A percentile compares a stretch with the other conserved stretches of the same genome.
Conservation (phyloP, 257 asterid species). For the Agastache rugosa region DNA sequence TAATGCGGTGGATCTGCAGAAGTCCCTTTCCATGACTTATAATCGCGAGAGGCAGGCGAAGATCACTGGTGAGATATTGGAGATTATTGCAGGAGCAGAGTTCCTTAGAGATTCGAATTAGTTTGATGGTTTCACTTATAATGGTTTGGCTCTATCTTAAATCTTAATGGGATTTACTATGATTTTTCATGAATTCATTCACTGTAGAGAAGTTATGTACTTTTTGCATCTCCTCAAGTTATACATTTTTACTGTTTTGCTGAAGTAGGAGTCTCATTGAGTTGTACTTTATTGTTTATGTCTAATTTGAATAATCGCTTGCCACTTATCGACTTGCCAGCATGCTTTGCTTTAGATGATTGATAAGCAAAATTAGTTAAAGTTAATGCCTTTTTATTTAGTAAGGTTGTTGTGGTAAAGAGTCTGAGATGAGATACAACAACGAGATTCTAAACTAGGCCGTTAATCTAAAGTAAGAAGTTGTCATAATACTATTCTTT, state of each 20-base stretch:
- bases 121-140: slow-evolving; percentile 5
- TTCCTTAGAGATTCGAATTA: slow-evolving; percentile 40
- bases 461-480: neutral
- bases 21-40: slow-evolving; percentile 60
- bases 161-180: neutral
- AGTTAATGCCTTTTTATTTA: neutral
- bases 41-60: slow-evolving; percentile 76
- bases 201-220: slow-evolving; percentile 9
- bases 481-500: neutral
- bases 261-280: slow-evolving; percentile 3
- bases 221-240: neutral
- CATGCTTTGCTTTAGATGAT: neutral
- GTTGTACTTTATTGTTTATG: too few relatives aligned
- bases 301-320: too few relatives aligned
- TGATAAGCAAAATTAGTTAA: neutral
- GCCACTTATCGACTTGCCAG: neutral
- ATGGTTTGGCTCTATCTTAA: neutral
- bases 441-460: slow-evolving; percentile 1
- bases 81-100: slow-evolving; percentile 84
- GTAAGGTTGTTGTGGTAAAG: neutral
- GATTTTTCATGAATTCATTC: slow-evolving; percentile 1
- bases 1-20: slow-evolving; percentile 68
- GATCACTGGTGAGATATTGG: slow-evolving; percentile 72
- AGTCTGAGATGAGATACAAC: slow-evolving; percentile 1
- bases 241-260: neutral